Percentiles rank a stretch among this genome's conserved stretches.
Conservation (phyloP, 768 basidiomycete species). For the Tulasnella sp. region DNA sequence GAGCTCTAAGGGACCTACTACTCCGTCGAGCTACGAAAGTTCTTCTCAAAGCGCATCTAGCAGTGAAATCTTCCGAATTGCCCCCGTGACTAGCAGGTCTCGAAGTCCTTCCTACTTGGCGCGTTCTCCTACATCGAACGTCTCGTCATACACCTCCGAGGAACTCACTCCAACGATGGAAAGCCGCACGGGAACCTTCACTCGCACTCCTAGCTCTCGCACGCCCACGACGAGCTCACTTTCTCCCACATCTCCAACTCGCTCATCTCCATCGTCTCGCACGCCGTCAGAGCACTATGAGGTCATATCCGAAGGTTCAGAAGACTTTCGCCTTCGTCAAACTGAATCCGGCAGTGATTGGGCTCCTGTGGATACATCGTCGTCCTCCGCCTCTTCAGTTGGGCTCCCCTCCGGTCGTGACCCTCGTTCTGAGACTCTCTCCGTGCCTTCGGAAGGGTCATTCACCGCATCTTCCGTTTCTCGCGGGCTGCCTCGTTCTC, state of each 20-base stretch:
- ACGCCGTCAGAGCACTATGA: neutral
- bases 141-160: conserved; percentile 14
- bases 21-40: neutral
- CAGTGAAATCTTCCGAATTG: conserved; percentile 24
- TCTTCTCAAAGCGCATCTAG: neutral
- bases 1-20: neutral
- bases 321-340: neutral
- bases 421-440: neutral
- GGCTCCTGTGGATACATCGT: neutral
- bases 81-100: neutral
- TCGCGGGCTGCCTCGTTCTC: no score
- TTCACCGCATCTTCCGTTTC: no score
- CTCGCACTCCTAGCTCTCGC: neutral
- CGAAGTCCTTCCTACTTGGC: no score
- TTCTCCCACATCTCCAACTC: neutral
- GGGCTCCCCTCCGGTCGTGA: neutral
- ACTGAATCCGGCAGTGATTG: neutral
- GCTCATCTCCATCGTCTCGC: neutral
- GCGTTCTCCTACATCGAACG: no score
- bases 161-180: neutral
- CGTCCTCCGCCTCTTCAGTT: neutral
- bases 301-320: neutral
- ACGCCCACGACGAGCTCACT: neutral
- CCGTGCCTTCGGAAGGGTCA: neutral
- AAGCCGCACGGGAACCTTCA: neutral